These are phyloP conservation scores for Arthrobotrys entomopaga DNA, from an alignment of 2,329 filamentous ascomycete genomes.

Conservation along the genomic window DNA sequence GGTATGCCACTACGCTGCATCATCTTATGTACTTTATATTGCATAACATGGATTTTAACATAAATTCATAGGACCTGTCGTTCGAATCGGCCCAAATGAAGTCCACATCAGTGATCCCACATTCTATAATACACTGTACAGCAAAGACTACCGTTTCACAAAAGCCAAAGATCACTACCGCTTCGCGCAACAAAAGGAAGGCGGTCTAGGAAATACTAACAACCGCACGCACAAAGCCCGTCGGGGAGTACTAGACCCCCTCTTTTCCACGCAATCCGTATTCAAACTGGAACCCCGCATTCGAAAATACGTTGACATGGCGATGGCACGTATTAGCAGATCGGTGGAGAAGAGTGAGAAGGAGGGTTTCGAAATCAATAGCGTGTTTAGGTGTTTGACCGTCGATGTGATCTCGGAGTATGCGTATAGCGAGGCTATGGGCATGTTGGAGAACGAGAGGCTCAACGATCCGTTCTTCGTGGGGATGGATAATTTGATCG, in stretches of 20 bases:
- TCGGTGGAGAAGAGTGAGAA: conserved; percentile 58
- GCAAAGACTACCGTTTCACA: conserved; percentile 63
- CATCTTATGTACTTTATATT: too few relatives aligned
- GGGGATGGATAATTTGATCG: conserved; percentile 62
- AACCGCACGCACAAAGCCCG: conserved; percentile 62
- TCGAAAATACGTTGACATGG: conserved; percentile 50
- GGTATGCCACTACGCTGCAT: conserved; percentile 57
- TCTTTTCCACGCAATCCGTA: conserved; percentile 63
- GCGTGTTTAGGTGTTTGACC: conserved; percentile 60
- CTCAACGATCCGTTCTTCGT: conserved; percentile 63
- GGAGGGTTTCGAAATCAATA: conserved; percentile 41
- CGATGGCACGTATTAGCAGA: conserved; percentile 57
- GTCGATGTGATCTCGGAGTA: conserved; percentile 63
- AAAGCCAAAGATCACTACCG: conserved; percentile 44
- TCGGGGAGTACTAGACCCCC: conserved; percentile 63
- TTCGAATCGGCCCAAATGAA: conserved; percentile 63
- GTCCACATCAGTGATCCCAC: conserved; percentile 59
- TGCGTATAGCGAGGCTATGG: conserved; percentile 63
- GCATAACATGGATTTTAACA: conserved; percentile 10
- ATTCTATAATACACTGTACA: conserved; percentile 62
- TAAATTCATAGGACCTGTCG: conserved; percentile 59
- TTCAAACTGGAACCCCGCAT: conserved; percentile 47
- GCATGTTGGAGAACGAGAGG: conserved; percentile 62
- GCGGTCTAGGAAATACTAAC: conserved; percentile 61
- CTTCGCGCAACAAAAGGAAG: conserved; percentile 48